Evolutionary conservation across 2,329 filamentous ascomycete genomes (phyloP).

Genomic region (Botrytis sinoallii): DNA sequence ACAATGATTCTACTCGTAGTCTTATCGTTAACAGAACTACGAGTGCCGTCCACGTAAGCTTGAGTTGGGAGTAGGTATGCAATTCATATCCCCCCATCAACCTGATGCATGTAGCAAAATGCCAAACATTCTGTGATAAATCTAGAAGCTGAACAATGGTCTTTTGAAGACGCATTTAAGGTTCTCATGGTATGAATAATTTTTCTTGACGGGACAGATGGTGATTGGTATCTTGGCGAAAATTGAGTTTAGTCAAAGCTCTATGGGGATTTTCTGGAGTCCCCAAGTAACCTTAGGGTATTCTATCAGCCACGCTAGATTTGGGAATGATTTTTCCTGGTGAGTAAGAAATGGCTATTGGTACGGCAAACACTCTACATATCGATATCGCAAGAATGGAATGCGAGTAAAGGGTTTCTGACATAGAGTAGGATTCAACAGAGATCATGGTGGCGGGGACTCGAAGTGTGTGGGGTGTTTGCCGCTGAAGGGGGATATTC

Average conservation of each 20-base stretch:
- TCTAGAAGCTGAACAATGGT: neutral
- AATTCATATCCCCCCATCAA: neutral
- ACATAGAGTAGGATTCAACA: neutral
- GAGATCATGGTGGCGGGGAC: neutral
- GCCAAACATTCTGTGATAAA: neutral
- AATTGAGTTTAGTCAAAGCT: slow-evolving; percentile 4
- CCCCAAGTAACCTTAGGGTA: neutral
- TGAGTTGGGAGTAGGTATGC: neutral
- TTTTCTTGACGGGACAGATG: neutral
- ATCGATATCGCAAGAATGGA: neutral
- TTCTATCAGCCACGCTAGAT: neutral
- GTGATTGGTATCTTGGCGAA: neutral
- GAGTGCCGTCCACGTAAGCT: neutral
- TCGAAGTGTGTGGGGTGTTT: neutral
- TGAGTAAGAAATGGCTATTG: neutral
- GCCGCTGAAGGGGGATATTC: neutral
- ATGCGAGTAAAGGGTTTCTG: neutral
- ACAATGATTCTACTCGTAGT: neutral
- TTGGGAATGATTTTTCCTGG: neutral
- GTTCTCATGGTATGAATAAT: neutral
- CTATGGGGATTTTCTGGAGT: slow-evolving; percentile 6
- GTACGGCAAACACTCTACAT: neutral
- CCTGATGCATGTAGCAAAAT: neutral
- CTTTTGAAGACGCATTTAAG: neutral
- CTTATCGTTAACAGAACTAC: neutral